Base-by-base conservation (phyloP, 2,329 filamentous ascomycete species). In the Colletotrichum sp. region DNA sequence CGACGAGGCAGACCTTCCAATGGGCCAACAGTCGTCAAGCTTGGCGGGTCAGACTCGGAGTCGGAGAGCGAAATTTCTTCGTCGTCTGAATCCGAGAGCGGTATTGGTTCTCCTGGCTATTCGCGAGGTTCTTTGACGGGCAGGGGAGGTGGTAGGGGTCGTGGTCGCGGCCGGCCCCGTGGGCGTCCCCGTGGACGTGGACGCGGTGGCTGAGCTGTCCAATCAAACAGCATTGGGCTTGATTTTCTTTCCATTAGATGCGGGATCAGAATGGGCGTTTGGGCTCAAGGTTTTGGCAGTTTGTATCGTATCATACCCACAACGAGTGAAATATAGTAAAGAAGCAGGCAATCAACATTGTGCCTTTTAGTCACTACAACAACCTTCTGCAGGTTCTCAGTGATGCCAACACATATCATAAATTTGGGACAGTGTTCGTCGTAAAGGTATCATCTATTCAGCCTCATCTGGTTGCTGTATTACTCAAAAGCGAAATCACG, bases 51-150 rank as follows among this genome's bases (percentile, higher is more conserved):
- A 12, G 68, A 76, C 24, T 77, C 76, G 8, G 69, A 61, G 21
- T 78, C 77, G 6, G 77, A 77, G 14, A 69, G 67, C 39, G 76
- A 71, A 10, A 69, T 72, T 4, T 70, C 71, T 8, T 61, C 71
- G 6, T 61, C 63, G 16, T 77, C 76, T 4, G 76, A 71, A 30
- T 74, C 66, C 18, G 68, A 72, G 26, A 77, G 68, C 43, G 71
- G 71, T 4, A 77, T 76, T 24, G 75, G 63, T 4, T 32, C 69
- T 14, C 57, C 59, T 28, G 57, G 16, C 24, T 28, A 68, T 55
- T 16, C 32, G 13, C 24, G 71, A 65, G 28, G 48, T 63, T 30
- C 66, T 16, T 14, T 32, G 39, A 28, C 71, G 7, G 71, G 71
- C 18, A 21, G 76, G 2, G 68, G 74, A 28, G 60, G 74, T 26